phyloP scores from a whole-genome alignment of 257 asterid species.

The Linaria vulgaris region DNA sequence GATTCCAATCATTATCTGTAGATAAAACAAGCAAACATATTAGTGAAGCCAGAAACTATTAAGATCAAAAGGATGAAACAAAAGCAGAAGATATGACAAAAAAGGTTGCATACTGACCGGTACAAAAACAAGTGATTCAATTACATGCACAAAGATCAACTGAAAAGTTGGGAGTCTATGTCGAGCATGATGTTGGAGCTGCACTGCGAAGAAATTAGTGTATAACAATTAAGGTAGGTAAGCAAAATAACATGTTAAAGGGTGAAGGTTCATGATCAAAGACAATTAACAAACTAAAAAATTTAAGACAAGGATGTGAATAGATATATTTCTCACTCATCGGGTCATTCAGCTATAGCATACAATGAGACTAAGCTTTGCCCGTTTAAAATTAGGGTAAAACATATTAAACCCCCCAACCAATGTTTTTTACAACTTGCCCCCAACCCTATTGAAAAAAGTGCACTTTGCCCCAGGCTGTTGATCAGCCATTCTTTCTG shows the following conservation, averaged over 20 bases:
- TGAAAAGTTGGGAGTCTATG: constrained; percentile 99
- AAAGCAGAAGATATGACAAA: constrained; percentile 22
- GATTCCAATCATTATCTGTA: constrained; percentile 99
- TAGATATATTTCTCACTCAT: too few relatives aligned
- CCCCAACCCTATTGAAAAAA: too few relatives aligned
- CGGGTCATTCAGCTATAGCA: too few relatives aligned
- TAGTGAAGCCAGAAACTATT: constrained; percentile 19
- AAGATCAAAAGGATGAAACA: constrained; percentile 18
- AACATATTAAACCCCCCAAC: too few relatives aligned
- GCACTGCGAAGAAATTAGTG: constrained; percentile 59
- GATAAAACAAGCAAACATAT: constrained; percentile 23
- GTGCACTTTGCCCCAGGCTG: too few relatives aligned
- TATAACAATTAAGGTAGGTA: constrained; percentile 20
- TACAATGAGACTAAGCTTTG: too few relatives aligned
- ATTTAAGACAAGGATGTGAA: not conserved
- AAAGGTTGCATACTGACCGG: constrained; percentile 62
- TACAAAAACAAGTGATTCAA: constrained; percentile 96
- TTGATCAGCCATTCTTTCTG: too few relatives aligned
- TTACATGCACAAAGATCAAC: constrained; percentile 94
- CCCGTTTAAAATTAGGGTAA: too few relatives aligned
- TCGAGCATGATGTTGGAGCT: constrained; percentile 99
- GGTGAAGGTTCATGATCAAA: constrained; percentile 17
- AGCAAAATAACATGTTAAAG: constrained; percentile 7
- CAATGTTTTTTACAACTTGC: too few relatives aligned
- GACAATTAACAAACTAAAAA: constrained; percentile 10